Evolutionary conservation across 768 basidiomycete species (phyloP).

Genomic region (Tulasnella sp.): DNA sequence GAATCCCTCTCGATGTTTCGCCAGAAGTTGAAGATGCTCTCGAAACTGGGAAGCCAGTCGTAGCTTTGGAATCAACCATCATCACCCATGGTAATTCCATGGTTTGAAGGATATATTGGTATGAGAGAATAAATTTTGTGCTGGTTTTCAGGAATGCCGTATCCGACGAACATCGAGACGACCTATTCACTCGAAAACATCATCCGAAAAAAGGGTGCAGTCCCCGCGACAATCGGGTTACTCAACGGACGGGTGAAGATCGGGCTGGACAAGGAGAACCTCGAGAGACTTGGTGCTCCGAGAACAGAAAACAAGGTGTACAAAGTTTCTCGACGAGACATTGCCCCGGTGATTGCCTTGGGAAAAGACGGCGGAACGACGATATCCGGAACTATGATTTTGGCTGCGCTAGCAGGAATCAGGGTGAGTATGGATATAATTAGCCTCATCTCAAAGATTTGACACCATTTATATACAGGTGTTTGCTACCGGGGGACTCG

Average conservation of each 20-base stretch:
- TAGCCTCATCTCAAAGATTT: neutral
- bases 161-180: conserved; percentile 69
- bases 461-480: conserved; percentile 47
- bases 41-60: conserved; percentile 59
- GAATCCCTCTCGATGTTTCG: conserved; percentile 39
- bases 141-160: conserved; percentile 55
- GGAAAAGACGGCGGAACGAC: conserved; percentile 70
- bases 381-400: conserved; percentile 44
- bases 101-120: neutral
- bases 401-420: conserved; percentile 69
- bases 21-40: conserved; percentile 85
- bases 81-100: conserved; percentile 66
- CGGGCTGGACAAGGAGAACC: conserved; percentile 62
- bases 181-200: conserved; percentile 68
- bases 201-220: conserved; percentile 67
- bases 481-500: conserved; percentile 89
- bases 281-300: conserved; percentile 63
- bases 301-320: conserved; percentile 42
- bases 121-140: too few species aligned
- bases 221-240: conserved; percentile 88
- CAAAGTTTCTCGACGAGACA: conserved; percentile 69
- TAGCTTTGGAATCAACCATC: conserved; percentile 89
- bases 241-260: conserved; percentile 81
- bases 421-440: conserved; percentile 50
- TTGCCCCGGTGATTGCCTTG: conserved; percentile 67